A percentile compares a stretch with the other conserved stretches of the same genome.
phyloP scores from a whole-genome alignment of 768 basidiomycete species.

The Hericium coralloides region DNA sequence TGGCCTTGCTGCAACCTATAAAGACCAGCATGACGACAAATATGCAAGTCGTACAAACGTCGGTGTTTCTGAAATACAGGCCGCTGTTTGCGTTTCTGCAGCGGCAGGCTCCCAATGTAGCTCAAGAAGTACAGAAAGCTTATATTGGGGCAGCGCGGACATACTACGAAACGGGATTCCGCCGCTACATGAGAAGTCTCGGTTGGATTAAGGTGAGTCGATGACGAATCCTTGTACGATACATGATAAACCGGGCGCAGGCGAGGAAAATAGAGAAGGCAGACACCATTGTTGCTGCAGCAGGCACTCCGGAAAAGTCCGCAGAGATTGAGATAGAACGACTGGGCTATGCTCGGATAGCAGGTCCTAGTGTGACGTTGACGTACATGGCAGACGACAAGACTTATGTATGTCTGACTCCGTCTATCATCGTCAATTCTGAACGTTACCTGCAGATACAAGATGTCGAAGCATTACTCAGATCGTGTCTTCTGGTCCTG shows the following conservation, averaged over 20 bases:
- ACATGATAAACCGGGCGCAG: slow-evolving; percentile 27
- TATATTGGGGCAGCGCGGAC: slow-evolving; percentile 77
- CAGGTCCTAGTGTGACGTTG: slow-evolving; percentile 72
- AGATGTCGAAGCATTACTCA: slow-evolving; percentile 72
- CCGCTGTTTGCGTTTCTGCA: slow-evolving; percentile 79
- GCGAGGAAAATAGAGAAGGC: slow-evolving; percentile 60
- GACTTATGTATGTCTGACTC: slow-evolving; percentile 49
- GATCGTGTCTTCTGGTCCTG: slow-evolving; percentile 81
- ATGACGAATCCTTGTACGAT: neutral
- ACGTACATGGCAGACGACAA: slow-evolving; percentile 90
- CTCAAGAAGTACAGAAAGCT: slow-evolving; percentile 79
- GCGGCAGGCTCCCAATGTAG: slow-evolving; percentile 72
- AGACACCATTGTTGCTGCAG: slow-evolving; percentile 47
- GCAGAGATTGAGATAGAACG: slow-evolving; percentile 41
- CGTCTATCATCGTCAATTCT: no score
- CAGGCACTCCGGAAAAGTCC: slow-evolving; percentile 31
- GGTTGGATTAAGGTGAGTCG: slow-evolving; percentile 61
- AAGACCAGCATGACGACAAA: slow-evolving; percentile 81
- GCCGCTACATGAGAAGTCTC: slow-evolving; percentile 80
- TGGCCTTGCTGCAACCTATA: slow-evolving; percentile 76
- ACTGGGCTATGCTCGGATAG: slow-evolving; percentile 59
- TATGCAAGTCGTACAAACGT: slow-evolving; percentile 86
- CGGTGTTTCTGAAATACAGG: slow-evolving; percentile 75
- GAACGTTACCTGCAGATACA: slow-evolving; percentile 47
- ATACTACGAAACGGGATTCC: slow-evolving; percentile 94